These are phyloP conservation scores for Geotrichum bryndzae DNA, from an alignment of 1,139 yeast species.

Conservation along the genomic window DNA sequence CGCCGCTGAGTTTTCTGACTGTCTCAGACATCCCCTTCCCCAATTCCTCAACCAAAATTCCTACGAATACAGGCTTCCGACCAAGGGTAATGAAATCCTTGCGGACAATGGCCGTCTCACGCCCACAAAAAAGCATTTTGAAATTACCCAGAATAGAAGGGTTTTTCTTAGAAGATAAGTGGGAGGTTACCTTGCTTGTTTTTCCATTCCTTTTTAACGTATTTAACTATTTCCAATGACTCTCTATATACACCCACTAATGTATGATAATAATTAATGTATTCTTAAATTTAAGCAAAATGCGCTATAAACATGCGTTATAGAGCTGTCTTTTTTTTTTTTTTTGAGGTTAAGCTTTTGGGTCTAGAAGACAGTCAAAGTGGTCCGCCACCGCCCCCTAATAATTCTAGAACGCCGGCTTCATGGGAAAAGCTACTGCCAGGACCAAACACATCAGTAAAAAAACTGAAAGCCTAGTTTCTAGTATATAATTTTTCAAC, in stretches of 20 bases:
- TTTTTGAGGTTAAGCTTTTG: background rate
- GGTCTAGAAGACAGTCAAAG: no score
- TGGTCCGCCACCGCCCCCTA: no score
- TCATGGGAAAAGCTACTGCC: background rate
- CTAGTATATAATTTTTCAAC: background rate
- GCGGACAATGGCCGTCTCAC: background rate
- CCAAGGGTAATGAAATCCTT: background rate
- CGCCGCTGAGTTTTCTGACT: background rate
- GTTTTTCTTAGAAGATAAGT: background rate
- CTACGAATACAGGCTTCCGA: background rate
- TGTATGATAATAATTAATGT: background rate
- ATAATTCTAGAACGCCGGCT: no score
- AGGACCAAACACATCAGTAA: background rate
- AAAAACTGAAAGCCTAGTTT: background rate
- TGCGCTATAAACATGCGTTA: background rate
- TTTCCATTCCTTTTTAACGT: background rate
- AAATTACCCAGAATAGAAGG: background rate
- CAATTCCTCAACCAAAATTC: background rate
- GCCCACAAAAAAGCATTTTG: background rate
- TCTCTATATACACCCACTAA: background rate
- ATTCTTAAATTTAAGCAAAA: background rate
- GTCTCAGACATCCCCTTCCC: conserved; percentile 1
- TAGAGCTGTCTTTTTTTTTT: background rate
- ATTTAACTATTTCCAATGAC: background rate
- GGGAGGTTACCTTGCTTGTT: background rate